Evolutionary conservation across 352 stramenopile genomes (phyloP).

Genomic region (Globisporangium parvum): DNA sequence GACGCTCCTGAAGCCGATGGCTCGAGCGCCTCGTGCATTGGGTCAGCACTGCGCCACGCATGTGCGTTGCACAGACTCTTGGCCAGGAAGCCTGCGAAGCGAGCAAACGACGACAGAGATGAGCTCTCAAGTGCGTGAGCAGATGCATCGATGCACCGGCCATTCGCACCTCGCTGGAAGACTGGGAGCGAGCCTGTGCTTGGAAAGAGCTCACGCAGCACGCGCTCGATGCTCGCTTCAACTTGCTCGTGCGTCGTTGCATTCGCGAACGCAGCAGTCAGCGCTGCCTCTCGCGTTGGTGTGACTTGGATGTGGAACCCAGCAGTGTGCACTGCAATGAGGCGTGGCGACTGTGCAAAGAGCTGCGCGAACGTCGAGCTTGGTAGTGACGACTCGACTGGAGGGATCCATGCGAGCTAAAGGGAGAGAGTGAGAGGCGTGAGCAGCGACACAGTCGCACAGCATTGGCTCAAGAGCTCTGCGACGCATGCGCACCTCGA

Average conservation of each 20-base stretch:
- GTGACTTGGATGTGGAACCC: slow-evolving; percentile 29
- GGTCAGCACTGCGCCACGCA: slow-evolving; percentile 16
- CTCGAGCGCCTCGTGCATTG: slow-evolving; percentile 2
- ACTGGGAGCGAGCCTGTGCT: slow-evolving; percentile 4
- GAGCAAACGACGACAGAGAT: neutral
- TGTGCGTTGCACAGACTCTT: slow-evolving; percentile 29
- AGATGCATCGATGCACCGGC: no score
- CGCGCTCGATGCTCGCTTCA: slow-evolving; percentile 25
- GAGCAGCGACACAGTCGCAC: no score
- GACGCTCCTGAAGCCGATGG: neutral
- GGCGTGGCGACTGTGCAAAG: slow-evolving; percentile 19
- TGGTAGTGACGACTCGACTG: slow-evolving; percentile 1
- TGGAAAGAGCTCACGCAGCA: slow-evolving; percentile 22
- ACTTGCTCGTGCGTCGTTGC: slow-evolving; percentile 18
- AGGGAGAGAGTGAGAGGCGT: neutral
- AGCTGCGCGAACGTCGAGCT: slow-evolving; percentile 36
- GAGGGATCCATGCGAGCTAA: slow-evolving; percentile 26
- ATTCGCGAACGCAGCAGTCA: slow-evolving; percentile 9
- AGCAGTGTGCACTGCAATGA: slow-evolving; percentile 20
- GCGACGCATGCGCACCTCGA: slow-evolving; percentile 36
- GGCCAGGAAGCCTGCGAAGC: slow-evolving; percentile 28
- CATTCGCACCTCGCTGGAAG: slow-evolving; percentile 16
- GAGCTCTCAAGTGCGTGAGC: no score
- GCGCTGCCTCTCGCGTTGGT: neutral
- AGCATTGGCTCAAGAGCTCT: no score